These are phyloP conservation scores for Bruguiera sexangula DNA, from an alignment of 345 rosid genomes.

Conservation along the genomic window DNA sequence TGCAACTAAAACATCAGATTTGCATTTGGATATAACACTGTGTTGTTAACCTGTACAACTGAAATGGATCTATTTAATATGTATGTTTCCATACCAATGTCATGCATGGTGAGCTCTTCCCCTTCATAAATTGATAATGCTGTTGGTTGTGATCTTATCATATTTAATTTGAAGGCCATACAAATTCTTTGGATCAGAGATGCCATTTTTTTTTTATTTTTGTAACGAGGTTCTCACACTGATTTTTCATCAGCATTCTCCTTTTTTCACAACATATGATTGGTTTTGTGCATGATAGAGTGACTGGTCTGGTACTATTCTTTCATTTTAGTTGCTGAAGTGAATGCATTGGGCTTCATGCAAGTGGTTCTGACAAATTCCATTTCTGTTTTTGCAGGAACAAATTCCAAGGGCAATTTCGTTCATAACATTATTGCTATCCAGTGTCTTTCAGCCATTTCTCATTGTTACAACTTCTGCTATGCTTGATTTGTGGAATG, in stretches of 20 bases:
- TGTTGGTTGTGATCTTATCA: too few relatives aligned
- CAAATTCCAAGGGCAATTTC: constrained; percentile 37
- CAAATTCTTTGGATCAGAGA: too few relatives aligned
- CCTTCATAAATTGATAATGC: too few relatives aligned
- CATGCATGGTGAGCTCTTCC: too few relatives aligned
- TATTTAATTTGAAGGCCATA: too few relatives aligned
- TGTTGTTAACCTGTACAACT: background rate
- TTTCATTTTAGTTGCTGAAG: constrained; percentile 8
- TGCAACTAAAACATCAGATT: background rate
- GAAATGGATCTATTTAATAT: background rate
- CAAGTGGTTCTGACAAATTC: constrained; percentile 1
- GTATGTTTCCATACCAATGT: background rate
- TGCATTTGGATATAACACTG: background rate
- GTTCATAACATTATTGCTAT: constrained; percentile 32
- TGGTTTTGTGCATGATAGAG: background rate
- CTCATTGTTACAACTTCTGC: constrained; percentile 43
- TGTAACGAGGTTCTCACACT: too few relatives aligned
- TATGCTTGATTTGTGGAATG: constrained; percentile 45
- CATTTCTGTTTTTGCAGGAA: constrained; percentile 39
- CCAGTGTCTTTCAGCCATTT: constrained; percentile 35
- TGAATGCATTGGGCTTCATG: background rate
- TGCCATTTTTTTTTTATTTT: too few relatives aligned
- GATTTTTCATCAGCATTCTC: too few relatives aligned
- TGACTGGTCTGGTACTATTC: background rate
- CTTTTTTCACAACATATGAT: background rate